Evolutionary conservation across 768 basidiomycete genomes (phyloP).

Genomic region (Serendipita sp.): DNA sequence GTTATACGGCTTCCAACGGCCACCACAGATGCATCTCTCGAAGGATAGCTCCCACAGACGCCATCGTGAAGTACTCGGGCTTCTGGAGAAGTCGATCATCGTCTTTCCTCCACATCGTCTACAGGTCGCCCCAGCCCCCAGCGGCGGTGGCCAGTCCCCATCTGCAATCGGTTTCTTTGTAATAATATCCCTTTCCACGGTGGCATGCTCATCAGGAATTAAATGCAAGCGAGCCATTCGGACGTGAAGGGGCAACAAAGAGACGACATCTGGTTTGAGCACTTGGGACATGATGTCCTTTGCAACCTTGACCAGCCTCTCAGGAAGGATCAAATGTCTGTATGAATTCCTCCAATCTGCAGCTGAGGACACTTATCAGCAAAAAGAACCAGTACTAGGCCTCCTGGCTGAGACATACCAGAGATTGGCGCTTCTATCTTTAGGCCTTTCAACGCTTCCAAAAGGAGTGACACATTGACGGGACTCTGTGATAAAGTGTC

Average conservation of each 20-base stretch:
- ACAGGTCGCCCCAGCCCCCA: background rate
- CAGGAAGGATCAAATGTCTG: background rate
- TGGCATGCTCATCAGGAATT: background rate
- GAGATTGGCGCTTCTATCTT: background rate
- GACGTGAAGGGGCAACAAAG: background rate
- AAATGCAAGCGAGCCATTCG: background rate
- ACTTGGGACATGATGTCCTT: background rate
- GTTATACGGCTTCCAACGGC: background rate
- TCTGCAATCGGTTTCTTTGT: background rate
- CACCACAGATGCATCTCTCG: background rate
- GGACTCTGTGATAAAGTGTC: background rate
- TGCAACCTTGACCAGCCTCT: background rate
- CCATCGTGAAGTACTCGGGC: background rate
- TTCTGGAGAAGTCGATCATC: background rate
- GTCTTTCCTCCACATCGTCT: background rate
- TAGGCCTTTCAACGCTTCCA: background rate
- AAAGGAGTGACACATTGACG: background rate
- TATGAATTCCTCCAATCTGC: background rate
- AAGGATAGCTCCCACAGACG: background rate
- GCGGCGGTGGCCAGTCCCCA: background rate
- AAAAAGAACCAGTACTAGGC: background rate
- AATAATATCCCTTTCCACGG: background rate
- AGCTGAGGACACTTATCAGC: background rate
- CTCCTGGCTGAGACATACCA: background rate
- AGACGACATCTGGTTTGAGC: background rate